phyloP scores from a whole-genome alignment of 129 eudicot species.

The Chrysanthemum seticuspe region DNA sequence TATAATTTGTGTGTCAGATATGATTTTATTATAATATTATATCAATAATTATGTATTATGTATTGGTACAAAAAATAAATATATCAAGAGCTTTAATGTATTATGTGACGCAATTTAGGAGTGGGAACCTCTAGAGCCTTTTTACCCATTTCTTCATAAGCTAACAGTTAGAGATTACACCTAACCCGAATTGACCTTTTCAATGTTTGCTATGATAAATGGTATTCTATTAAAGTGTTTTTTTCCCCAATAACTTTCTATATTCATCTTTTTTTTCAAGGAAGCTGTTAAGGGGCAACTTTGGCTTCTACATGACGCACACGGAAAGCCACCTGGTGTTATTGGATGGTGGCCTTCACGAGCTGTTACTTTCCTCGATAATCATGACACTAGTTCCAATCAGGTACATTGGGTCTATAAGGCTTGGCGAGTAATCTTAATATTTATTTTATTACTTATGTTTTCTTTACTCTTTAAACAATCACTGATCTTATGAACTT shows the following conservation, averaged over 20 bases:
- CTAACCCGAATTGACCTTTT: neutral
- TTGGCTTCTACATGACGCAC: conserved; percentile 90
- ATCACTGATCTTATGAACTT: no score
- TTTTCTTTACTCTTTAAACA: no score
- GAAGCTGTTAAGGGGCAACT: conserved; percentile 89
- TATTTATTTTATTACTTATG: no score
- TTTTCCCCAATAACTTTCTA: neutral
- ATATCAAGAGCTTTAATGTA: no score
- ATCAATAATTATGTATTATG: no score
- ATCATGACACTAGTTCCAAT: conserved; percentile 92
- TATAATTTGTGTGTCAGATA: neutral
- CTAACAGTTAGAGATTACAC: neutral
- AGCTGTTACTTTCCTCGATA: conserved; percentile 88
- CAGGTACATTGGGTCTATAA: conserved; percentile 43
- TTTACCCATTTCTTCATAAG: neutral
- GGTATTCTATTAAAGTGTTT: neutral
- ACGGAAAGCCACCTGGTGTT: conserved; percentile 97
- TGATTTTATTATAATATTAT: neutral
- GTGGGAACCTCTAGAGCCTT: neutral
- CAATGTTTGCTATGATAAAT: neutral
- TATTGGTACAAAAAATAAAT: no score
- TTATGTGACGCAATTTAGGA: no score
- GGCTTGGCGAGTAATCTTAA: no score
- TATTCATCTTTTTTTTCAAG: conserved; percentile 35
- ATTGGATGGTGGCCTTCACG: conserved; percentile 99